Evolutionary conservation across 23 red algal genomes (phyloP).

Genomic region (Gracilaria domingensis): DNA sequence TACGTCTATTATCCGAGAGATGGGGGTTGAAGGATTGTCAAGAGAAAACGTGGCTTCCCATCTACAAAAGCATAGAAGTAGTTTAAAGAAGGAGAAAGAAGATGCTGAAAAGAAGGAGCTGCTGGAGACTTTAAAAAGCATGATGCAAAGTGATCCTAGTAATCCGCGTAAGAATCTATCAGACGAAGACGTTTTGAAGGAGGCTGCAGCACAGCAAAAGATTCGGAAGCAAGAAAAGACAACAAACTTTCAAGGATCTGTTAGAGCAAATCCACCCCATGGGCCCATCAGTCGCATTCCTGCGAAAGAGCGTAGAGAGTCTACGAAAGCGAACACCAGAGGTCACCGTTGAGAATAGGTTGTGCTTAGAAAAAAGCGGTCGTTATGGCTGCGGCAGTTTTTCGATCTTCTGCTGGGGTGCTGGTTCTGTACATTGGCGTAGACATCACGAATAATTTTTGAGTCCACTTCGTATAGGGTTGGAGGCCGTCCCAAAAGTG

Average conservation of each 20-base stretch:
- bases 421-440: not conserved
- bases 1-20: conserved; percentile 26
- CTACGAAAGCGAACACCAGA: not conserved
- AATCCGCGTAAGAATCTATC: not conserved
- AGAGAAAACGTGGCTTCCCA: conserved; percentile 22
- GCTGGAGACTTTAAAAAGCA: not conserved
- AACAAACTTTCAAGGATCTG: not conserved
- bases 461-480: not conserved
- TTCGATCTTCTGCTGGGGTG: not conserved
- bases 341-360: not conserved
- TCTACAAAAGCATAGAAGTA: conserved; percentile 16
- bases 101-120: conserved; percentile 1
- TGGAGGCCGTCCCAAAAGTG: too few relatives aligned
- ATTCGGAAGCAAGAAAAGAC: not conserved
- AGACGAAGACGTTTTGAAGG: conserved; percentile 19
- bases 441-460: not conserved
- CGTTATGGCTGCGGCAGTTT: not conserved
- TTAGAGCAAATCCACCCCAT: not conserved
- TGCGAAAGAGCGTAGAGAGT: not conserved
- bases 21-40: conserved; percentile 17
- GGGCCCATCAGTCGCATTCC: not conserved
- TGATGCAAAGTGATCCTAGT: conserved; percentile 24
- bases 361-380: too few relatives aligned
- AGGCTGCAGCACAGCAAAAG: not conserved
- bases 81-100: conserved; percentile 16